Base-by-base conservation (phyloP, 1,139 yeast species). In the Candida frijolesensis region DNA sequence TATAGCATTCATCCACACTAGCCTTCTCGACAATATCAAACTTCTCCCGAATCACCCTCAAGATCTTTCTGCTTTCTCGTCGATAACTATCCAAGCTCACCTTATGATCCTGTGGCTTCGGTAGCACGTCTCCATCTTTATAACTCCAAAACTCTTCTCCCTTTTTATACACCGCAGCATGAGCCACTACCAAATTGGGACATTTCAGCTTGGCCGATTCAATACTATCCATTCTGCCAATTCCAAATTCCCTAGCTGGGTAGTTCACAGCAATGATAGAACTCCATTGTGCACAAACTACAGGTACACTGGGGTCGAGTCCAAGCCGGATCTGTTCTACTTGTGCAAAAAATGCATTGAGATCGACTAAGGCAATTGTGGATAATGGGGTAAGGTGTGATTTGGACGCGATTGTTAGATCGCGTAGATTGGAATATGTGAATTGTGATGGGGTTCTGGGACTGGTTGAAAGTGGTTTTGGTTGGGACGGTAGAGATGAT, bases 331-430 rank as follows among this genome's bases (percentile, higher is more conserved):
- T 74, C 60, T 88, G 95, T 61, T 94, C 98, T 35, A 88, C 95
- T 62, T 94, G 99, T 0, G 99, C 96, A 68, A 89, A 94, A 67
- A 92, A 94, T 12, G 98, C 97, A 69, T 94, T 96, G 57, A 90
- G 79, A 68, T 94, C 99, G 37, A 94, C 79, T 59, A 91, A 95
- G 2, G 88, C 92, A 44, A 94, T 80, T 14, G 87, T 87, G 0
- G 97, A 77, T n/a, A 94, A 68, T 1, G 94, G 91, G 58, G 92
- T 85, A 6, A 61, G 59, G 62, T 79, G 84, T 1, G 90, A 71
- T 16, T 63, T 67, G 3, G 62, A 54, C 1, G 72, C 69, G 47
- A 79, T 74, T 47, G 76, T 72, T n/a, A 87, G 67, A 41, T 74
- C 77, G 4, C 66, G 53, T 4, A 87, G 64, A 55, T 86, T 78